Base-by-base conservation (phyloP, 805 yeast genomes). In the Kluyveromyces siamensis region DNA sequence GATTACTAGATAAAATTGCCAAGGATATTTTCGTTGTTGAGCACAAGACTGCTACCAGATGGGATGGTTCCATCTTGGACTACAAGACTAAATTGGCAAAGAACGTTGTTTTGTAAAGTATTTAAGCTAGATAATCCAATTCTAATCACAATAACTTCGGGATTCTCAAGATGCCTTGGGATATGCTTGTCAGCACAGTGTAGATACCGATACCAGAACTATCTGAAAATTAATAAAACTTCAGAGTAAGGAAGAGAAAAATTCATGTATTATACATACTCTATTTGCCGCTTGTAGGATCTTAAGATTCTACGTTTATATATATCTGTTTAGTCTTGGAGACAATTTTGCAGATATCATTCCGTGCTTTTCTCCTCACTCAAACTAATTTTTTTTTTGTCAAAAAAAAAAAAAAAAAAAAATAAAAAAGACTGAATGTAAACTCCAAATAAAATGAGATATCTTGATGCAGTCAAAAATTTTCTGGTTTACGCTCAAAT, bases 11-110 rank as follows among this genome's bases (percentile, higher is more conserved):
- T 71, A 90, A 88, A 75, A 87, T 93, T 66, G 99, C 99, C 48
- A 87, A 91, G 75, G 98, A 93, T 65, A 93, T 93, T 68, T 91
- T 76, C 64, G 99, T 93, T 55, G 95, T 95, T 66, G 97, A 93
- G 76, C 72, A 93, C 77, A 86, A 84, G 75, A 87, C 93, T 39
- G 96, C 96, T 52, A 89, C 96, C 50, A 81, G 88, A 79, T 93
- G 99, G 99, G 87, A 93, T 55, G 95, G 96, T 61, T 65, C 84
- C 42, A 93, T 93, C 66, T 76, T 87, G 70, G 83, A 84, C 58
- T 93, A 93, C 79, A 93, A 93, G 83, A 85, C 84, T 77, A 84
- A 84, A 72, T 80, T 93, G 77, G 98, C 99, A 48, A 81, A 82
- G 73, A 83, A 85, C 58, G 89, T 91, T 72, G 90, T 87, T 56